Conservation (phyloP, 2,329 filamentous ascomycete species). For the Intubia oerlemansii region DNA sequence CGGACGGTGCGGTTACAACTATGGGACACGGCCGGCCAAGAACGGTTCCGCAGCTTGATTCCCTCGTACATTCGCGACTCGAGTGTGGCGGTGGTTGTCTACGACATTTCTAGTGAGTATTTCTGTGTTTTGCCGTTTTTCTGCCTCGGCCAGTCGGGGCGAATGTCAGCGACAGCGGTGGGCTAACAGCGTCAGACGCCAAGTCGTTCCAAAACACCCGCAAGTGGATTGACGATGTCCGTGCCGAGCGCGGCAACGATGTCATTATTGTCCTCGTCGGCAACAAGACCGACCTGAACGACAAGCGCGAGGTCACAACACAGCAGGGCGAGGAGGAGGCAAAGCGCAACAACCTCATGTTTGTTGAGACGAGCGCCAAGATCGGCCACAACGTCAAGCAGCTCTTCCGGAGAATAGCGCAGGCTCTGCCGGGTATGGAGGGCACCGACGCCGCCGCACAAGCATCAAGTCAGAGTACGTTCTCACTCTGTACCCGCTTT, state of each 20-base stretch:
- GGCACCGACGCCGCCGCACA: slow-evolving; percentile 61
- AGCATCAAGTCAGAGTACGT: slow-evolving; percentile 48
- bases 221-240: slow-evolving; percentile 98
- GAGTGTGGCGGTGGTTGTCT: slow-evolving; percentile 92
- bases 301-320: slow-evolving; percentile 93
- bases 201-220: slow-evolving; percentile 97
- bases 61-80: slow-evolving; percentile 98
- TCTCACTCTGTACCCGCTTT: too few species aligned
- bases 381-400: slow-evolving; percentile 95
- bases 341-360: slow-evolving; percentile 95
- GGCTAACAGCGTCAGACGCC: slow-evolving; percentile 33
- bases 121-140: not conserved
- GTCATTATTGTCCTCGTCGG: slow-evolving; percentile 97
- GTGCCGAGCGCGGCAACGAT: slow-evolving; percentile 90
- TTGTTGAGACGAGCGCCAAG: slow-evolving; percentile 97
- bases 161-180: too few species aligned
- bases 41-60: slow-evolving; percentile 90
- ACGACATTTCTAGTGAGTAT: slow-evolving; percentile 72
- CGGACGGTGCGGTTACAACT: slow-evolving; percentile 90
- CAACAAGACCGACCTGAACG: slow-evolving; percentile 97
- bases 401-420: slow-evolving; percentile 92
- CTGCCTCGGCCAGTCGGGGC: too few species aligned
- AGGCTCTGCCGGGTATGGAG: slow-evolving; percentile 95
- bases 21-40: slow-evolving; percentile 96
- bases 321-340: slow-evolving; percentile 94